Base-by-base conservation (phyloP, 805 yeast genomes). In the Yarrowia sp. region DNA sequence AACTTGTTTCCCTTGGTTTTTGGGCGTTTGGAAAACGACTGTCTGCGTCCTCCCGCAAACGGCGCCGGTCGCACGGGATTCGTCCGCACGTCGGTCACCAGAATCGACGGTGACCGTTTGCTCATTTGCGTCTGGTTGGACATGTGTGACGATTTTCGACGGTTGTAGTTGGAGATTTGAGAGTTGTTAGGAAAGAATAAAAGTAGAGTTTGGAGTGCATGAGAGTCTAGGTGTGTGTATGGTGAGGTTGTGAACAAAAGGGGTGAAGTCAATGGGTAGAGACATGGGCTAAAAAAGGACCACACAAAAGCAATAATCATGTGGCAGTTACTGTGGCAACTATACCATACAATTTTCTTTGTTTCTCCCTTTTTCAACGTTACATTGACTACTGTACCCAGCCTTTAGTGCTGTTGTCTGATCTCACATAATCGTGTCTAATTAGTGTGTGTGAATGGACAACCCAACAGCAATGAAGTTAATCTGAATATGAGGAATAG, bases 51-150 rank as follows among this genome's bases (percentile, higher is more conserved):
- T 9, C 66, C 66, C 10, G 66, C 84, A 76, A 70, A 77, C 19
- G 79, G 79, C 9, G 81, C 79, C 33, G 79, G 70, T 24, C 69
- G 70, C 82, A 81, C 24, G 80, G 77, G 67, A 78, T 81, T 69
- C 80, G 80, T 83, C 69, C 98, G 82, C 2, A 91, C 86, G 78
- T 93, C 98, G 0, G 98, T 94, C 44, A 93, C 98, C 68, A 93
- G 82, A 74, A 93, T 93, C 1, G 97, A 91, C 12, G 98, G 98
- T 38, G 97, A 91, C 73, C 98, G 79, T 73, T 90, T 91, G 14
- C 97, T 91, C 7, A 90, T 87, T 3, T 90, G 88, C 17, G 68
- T 71, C 58, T 65, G 50, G 39, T 64, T 53, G 17, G 69, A 46
- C 71, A 70, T 68, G 36, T 24, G 52, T 24, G 20, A 9, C 15